These are phyloP conservation scores for Pleodorina starrii DNA, from an alignment of 139 green algal species.

Conservation along the genomic window DNA sequence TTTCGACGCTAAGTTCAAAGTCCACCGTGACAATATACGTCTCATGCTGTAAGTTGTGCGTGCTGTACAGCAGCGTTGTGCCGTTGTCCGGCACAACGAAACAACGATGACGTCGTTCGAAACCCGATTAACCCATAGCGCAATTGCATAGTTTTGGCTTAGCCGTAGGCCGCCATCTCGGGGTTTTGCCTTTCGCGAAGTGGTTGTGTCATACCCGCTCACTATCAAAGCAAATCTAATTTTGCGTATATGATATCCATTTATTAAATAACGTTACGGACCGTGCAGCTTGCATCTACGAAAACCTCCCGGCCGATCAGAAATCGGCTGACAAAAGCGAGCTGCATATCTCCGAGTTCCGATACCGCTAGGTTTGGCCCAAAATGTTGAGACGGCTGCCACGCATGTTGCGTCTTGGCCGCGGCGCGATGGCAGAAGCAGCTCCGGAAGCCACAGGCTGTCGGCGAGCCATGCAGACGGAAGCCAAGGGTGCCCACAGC, in stretches of 20 bases:
- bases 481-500: slow-evolving; percentile 18
- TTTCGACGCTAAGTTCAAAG: neutral
- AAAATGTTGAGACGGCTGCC: slow-evolving; percentile 6
- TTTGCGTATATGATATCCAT: no score
- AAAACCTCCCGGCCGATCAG: neutral
- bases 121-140: no score
- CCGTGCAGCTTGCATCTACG: no score
- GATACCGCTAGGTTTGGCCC: neutral
- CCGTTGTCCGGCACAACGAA: neutral
- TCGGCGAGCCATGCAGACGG: neutral
- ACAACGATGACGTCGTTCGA: no score
- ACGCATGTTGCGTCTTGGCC: neutral
- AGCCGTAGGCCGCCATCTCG: neutral
- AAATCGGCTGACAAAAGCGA: no score
- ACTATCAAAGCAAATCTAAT: no score
- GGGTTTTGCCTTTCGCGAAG: no score
- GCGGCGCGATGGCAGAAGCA: neutral
- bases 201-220: no score
- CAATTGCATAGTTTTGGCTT: neutral
- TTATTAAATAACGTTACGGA: neutral
- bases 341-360: no score
- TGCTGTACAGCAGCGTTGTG: neutral
- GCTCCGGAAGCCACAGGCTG: neutral
- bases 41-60: neutral
- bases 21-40: neutral